Base-by-base conservation (phyloP, 2,329 filamentous ascomycete genomes). In the Colletotrichum tabaci region DNA sequence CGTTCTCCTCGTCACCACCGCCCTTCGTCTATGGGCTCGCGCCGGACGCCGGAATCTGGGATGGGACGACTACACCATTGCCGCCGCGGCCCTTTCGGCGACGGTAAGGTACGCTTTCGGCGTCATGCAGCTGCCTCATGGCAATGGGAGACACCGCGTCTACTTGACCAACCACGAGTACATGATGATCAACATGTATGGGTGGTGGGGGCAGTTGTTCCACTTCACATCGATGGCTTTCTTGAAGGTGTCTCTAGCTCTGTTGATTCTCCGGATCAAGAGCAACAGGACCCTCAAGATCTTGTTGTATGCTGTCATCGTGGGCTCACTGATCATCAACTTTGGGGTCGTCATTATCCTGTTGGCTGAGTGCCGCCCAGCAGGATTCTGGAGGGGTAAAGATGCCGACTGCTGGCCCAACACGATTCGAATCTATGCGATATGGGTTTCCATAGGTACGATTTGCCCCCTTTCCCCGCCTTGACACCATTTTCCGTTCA, bases 191-290 rank as follows among this genome's bases (percentile, higher is more conserved):
- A 82, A 81, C 70, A 80, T 80, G 74, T 76, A 80, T 2, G 80
- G 80, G 0, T 84, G 82, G 82, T 75, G 79, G 46, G 81, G 80
- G 2, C 82, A 84, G 74, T 75, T 84, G 9, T 75, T 83, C 30
- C 78, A 85, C 2, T 85, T 84, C 66, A 76, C 77, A 6, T 79
- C 78, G 23, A 80, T 84, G 47, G 81, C 79, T 53, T 68, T 83
- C 1, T 75, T 85, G 60, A 85, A 85, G 66, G 76, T 80, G 18
- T 84, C 82, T 1, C 83, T 85, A 46, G 77, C 82, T 65, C 70
- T 84, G 7, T 75, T 85, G 8, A 73, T 84, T 1, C 73, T 85
- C 1, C 80, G 83, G 8, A 83, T 85, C 74, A 83, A 84, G 68
- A 77, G 80, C 56, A 79, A 79, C 2, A 76, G 55, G 61, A 53